Base-by-base conservation (phyloP, 1,284 basidiomycete species). In the Irpex lacteus region DNA sequence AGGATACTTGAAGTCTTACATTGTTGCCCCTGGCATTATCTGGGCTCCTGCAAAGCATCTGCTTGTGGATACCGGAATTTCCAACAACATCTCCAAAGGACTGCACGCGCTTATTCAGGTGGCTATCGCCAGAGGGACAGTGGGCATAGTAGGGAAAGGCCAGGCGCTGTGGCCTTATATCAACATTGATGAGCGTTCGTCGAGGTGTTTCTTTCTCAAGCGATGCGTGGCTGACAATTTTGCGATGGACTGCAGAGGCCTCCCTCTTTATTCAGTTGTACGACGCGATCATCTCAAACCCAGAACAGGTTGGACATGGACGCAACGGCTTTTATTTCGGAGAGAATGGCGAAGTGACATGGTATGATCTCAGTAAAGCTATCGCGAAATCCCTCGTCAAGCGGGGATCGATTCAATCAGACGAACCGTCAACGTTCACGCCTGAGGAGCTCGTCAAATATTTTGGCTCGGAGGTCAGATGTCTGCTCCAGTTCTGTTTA, bases 251-350 rank as follows among this genome's bases (percentile, higher is more conserved):
- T 13, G 11, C 56, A 74, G 71, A 66, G 15, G 67, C 63, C 15
- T 66, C 70, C 49, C 60, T 71, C 58, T 71, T 70, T 57, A 66
- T 70, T 21, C 38, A 64, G 19, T 13, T 75, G 5, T 70, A 68
- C 59, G 65, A 74, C 59, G 63, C 65, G 3, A 56, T 70, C 26
- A 18, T 70, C 1, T 36, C 57, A 0, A 63, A 59, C 13, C 32
- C 63, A n/a, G 59, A 67, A 15, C 53, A 13, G 11, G 69, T 71
- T 40, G 68, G 68, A 3, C 81, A 83, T 60, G 83, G 82, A 1
- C 70, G 73, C 9, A 73, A 79, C 5, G 83, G 82, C 1, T 82
- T 76, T 66, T 84, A 82, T 68, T 81, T 83, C 66, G 80, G 70
- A 11, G 81, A 80, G 67, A 81, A 80, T 64, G 81, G 81, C 36